phyloP scores from a whole-genome alignment of 1,284 basidiomycete species.

The Thelephora terrestris region DNA sequence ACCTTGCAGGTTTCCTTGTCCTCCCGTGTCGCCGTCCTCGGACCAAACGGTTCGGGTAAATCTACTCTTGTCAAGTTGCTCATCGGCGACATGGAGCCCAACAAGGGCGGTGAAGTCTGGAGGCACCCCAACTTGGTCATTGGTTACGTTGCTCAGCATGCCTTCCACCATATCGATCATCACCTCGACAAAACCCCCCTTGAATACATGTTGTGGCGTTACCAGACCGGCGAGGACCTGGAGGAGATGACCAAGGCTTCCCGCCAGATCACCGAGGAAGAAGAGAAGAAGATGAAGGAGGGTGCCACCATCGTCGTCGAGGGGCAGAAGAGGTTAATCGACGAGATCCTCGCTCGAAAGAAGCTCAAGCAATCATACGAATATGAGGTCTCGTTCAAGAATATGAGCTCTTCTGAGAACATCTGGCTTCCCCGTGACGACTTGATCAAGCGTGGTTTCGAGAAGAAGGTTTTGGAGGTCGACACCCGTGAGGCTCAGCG shows the following conservation, averaged over 20 bases:
- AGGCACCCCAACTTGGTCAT: conserved; percentile 99
- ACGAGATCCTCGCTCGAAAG: conserved; percentile 87
- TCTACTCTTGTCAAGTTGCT: conserved; percentile 98
- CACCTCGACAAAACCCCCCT: conserved; percentile 98
- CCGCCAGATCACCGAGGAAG: conserved; percentile 82
- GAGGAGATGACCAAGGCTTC: conserved; percentile 92
- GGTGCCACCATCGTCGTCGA: conserved; percentile 80
- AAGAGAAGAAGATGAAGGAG: conserved; percentile 95
- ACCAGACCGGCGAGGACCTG: conserved; percentile 97
- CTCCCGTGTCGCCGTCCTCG: conserved; percentile 93
- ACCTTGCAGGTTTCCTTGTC: conserved; percentile 94
- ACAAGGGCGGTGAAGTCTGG: conserved; percentile 96
- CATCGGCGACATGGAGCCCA: conserved; percentile 95
- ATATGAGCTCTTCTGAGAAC: conserved; percentile 88
- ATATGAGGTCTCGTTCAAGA: conserved; percentile 95
- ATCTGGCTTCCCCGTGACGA: conserved; percentile 95
- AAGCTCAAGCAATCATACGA: conserved; percentile 99
- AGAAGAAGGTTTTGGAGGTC: conserved; percentile 97
- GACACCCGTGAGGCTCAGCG: conserved; percentile 97
- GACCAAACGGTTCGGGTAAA: conserved; percentile 97
- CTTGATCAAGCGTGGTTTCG: conserved; percentile 94
- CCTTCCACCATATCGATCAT: conserved; percentile 97
- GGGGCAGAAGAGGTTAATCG: conserved; percentile 90
- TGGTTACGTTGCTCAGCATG: conserved; percentile 97
- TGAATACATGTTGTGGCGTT: conserved; percentile 98